These are phyloP conservation scores for Alternaria gansuensis DNA, from an alignment of 2,329 filamentous ascomycete species.

Conservation along the genomic window DNA sequence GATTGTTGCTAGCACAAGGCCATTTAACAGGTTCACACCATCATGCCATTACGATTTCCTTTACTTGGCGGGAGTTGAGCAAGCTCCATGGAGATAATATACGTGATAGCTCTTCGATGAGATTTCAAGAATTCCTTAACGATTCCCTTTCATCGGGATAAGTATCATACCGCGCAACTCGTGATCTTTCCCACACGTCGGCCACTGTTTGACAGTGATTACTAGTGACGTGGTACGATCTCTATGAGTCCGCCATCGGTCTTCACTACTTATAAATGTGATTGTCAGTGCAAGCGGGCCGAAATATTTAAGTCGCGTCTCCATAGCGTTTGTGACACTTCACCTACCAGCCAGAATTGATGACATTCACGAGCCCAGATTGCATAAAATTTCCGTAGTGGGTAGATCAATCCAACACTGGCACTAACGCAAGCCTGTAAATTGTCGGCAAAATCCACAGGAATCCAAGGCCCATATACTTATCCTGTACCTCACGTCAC, in stretches of 20 bases:
- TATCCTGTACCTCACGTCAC: not conserved
- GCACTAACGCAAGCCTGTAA: not conserved
- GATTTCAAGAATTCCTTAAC: not conserved
- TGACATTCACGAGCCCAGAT: not conserved
- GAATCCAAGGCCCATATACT: not conserved
- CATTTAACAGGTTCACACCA: not conserved
- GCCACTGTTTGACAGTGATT: not conserved
- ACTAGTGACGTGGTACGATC: not conserved
- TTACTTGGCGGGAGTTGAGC: not conserved
- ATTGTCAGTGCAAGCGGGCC: not conserved
- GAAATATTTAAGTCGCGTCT: not conserved
- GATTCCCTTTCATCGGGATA: not conserved
- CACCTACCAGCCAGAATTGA: not conserved
- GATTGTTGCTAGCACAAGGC: not conserved
- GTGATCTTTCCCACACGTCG: not conserved
- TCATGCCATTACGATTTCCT: not conserved
- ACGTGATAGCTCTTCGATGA: not conserved
- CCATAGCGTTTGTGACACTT: not conserved
- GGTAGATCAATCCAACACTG: not conserved
- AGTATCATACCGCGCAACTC: not conserved
- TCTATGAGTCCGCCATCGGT: not conserved
- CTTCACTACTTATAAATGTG: not conserved
- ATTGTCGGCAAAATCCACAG: not conserved
- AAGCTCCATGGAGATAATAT: not conserved
- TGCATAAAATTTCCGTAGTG: not conserved